Evolutionary conservation across 108 stramenopile genomes (phyloP).

Genomic region (Cyclotella cryptica): DNA sequence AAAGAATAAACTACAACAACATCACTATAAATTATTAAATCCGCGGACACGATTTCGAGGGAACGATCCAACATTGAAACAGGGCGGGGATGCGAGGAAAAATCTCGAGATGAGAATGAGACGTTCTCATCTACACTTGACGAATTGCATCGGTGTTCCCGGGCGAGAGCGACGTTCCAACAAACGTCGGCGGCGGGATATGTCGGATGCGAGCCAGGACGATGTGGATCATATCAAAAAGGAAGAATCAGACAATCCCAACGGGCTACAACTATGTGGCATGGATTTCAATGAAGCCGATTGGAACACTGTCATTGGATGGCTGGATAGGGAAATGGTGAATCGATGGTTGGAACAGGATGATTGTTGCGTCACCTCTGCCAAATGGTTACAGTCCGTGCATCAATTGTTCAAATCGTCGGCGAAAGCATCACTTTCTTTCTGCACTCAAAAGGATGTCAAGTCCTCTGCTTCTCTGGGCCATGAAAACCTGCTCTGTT

Average conservation of each 20-base stretch:
- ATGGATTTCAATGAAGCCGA: background rate
- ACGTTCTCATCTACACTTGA: background rate
- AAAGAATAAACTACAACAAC: conserved; percentile 22
- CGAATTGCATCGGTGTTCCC: background rate
- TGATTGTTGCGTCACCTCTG: background rate
- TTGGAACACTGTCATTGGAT: conserved; percentile 19
- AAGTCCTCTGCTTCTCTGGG: background rate
- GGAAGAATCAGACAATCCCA: background rate
- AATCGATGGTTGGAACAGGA: conserved; percentile 23
- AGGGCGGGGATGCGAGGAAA: conserved; percentile 79
- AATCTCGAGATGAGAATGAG: conserved; percentile 61
- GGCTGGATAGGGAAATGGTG: conserved; percentile 32
- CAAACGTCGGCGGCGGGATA: background rate
- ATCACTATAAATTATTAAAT: conserved; percentile 24
- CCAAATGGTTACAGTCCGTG: conserved; percentile 18
- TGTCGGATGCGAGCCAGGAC: background rate
- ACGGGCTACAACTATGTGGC: background rate
- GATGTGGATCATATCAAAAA: background rate
- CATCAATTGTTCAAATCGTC: background rate
- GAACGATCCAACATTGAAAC: conserved; percentile 64
- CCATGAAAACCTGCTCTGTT: background rate
- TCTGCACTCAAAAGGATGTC: background rate
- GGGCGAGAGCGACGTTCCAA: no score
- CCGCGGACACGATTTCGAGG: conserved; percentile 59
- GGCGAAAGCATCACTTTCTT: background rate